Conservation (phyloP, 495 filamentous ascomycete species). For the Penicillium nucicola region DNA sequence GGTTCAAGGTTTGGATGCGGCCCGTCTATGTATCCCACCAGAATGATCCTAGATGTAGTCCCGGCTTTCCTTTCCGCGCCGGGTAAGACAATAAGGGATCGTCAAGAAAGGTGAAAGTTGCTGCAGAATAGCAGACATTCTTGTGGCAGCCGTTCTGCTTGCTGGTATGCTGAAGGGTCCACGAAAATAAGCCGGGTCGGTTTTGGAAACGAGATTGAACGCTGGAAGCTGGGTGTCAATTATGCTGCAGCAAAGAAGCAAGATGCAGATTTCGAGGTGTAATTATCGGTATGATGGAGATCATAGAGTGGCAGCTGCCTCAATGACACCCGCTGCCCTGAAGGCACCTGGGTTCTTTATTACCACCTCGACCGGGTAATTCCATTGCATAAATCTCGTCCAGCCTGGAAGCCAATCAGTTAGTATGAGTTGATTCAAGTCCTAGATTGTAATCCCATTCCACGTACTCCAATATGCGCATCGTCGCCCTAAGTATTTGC, state of each 20-base stretch:
- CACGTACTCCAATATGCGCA: slow-evolving; percentile 91
- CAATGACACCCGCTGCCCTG: slow-evolving; percentile 63
- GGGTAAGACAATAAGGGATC: neutral
- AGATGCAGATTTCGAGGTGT: neutral
- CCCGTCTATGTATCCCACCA: neutral
- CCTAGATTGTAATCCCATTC: neutral
- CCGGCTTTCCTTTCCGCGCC: no score
- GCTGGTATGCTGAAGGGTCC: neutral
- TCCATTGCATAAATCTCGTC: slow-evolving; percentile 74
- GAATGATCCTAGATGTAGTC: neutral
- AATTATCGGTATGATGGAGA: neutral
- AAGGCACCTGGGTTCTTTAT: slow-evolving; percentile 56
- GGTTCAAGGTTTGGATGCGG: slow-evolving; percentile 5
- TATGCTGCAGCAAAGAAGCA: neutral
- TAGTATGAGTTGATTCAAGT: neutral
- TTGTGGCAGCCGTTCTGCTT: neutral
- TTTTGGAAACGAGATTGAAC: neutral
- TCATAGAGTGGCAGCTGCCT: slow-evolving; percentile 70
- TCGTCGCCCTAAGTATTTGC: slow-evolving; percentile 88
- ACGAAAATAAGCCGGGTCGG: slow-evolving; percentile 1
- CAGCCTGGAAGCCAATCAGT: slow-evolving; percentile 47
- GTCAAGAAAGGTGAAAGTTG: no score
- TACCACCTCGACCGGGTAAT: slow-evolving; percentile 66
- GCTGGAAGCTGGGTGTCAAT: neutral
- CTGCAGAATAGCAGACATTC: neutral